phyloP scores from a whole-genome alignment of 352 stramenopile genomes.

The Saprolegnia parasitica region DNA sequence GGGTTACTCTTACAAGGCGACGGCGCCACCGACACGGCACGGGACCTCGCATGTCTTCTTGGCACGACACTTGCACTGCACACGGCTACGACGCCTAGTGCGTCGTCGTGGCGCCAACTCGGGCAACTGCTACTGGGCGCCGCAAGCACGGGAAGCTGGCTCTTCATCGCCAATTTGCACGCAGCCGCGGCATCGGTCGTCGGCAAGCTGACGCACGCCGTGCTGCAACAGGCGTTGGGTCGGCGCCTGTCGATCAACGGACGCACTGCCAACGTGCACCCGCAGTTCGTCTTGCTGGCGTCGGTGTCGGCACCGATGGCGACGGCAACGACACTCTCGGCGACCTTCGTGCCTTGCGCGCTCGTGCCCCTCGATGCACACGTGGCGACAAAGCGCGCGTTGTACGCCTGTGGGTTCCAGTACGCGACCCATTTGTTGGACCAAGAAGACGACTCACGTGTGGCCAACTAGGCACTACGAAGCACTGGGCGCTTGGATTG shows the following conservation, averaged over 20 bases:
- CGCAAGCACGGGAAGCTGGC: constrained; percentile 11
- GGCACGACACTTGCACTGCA: constrained; percentile 9
- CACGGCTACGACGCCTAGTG: neutral
- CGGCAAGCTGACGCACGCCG: constrained; percentile 4
- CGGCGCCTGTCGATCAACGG: neutral
- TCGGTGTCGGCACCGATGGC: neutral
- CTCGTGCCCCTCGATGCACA: neutral
- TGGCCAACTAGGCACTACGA: constrained; percentile 14
- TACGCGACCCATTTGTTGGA: neutral
- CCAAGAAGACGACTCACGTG: no score
- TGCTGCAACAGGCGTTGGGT: neutral
- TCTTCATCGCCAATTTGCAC: neutral
- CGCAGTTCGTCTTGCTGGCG: constrained; percentile 7
- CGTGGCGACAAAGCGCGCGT: neutral
- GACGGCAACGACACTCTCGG: neutral
- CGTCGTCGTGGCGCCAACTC: neutral
- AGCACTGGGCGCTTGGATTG: neutral
- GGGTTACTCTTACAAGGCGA: constrained; percentile 15
- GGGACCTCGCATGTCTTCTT: neutral
- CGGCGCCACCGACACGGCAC: neutral
- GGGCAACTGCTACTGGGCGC: constrained; percentile 9
- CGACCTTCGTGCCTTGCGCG: constrained; percentile 16
- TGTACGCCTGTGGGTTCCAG: constrained; percentile 17
- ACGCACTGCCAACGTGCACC: neutral
- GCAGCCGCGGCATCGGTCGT: neutral